Base-by-base conservation (phyloP, 768 basidiomycete species). In the Hygrocybe coccinea region DNA sequence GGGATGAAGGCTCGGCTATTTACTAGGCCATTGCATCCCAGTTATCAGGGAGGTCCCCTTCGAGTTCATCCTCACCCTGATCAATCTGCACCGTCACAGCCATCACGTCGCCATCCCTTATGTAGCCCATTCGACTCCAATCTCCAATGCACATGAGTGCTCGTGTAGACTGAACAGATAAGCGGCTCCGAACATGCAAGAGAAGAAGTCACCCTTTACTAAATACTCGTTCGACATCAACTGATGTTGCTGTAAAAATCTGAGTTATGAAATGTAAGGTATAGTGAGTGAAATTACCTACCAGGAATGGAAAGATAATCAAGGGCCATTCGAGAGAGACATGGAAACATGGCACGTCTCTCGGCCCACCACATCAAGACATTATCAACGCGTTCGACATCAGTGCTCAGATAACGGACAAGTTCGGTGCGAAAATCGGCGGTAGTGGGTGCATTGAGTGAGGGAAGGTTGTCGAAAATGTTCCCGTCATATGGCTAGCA, bases 121-220 rank as follows among this genome's bases (percentile, higher is more conserved):
- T 57, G 0, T 68, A 52, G 3, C 63, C 66, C 34, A 67, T 15
- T 22, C 11, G 44, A 22, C 21, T 46, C 44, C 0, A 3, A n/a
- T 39, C 64, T 67, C 73, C 66, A 0, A 75, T 60, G 54, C 74
- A 76, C 35, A 75, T 51, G 3, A 70, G 49, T 0, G 66, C 64
- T 1, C 59, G 56, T 0, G 66, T 67, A 1, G 64, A 61, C 54
- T 66, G 55, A 7, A 49, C 61, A 7, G 65, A 64, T 3, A 72
- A 51, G 1, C 57, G 56, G 38, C 62, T 70, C 3, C 48, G 54
- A 12, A 66, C 57, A 35, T 70, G 67, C 0, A 60, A 64, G 3
- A 71, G 60, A 2, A 71, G 17, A 7, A 65, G 60, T 5, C 54
- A 50, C 2, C 70, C 67, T 33, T 50, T 54, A 29, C 65, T 68